A percentile compares a stretch with the other conserved stretches of the same genome.
Conservation (phyloP, 2,329 filamentous ascomycete species). For the Colletotrichum spaethianum region DNA sequence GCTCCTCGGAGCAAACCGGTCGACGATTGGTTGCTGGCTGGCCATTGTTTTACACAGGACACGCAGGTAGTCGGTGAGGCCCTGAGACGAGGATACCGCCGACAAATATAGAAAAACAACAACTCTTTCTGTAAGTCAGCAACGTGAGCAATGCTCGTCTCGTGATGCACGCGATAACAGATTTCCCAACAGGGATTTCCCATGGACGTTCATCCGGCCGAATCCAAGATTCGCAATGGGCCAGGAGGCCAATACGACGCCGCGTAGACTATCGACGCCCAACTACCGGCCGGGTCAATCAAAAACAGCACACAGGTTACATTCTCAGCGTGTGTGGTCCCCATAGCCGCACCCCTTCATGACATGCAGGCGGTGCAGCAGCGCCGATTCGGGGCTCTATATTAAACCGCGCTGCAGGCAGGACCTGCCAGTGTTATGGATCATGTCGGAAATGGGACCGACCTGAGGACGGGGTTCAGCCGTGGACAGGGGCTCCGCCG, state of each 20-base stretch:
- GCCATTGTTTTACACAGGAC: background rate
- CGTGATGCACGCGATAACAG: too few species aligned
- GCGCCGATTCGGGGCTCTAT: constrained; percentile 21
- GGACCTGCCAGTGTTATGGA: constrained; percentile 16
- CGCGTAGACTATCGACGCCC: background rate
- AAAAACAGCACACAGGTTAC: constrained; percentile 10
- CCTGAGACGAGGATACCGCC: background rate
- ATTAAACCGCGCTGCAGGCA: constrained; percentile 6
- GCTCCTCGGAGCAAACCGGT: too few species aligned
- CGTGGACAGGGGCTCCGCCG: constrained; percentile 18
- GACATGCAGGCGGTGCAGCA: constrained; percentile 30
- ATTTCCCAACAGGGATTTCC: background rate
- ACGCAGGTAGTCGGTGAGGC: background rate
- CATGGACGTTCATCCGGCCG: background rate
- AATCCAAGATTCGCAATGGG: background rate
- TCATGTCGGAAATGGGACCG: constrained; percentile 26
- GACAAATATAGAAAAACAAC: background rate
- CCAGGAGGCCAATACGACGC: background rate
- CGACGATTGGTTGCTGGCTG: too few species aligned
- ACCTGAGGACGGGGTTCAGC: background rate
- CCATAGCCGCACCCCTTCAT: constrained; percentile 24
- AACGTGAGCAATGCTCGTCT: background rate
- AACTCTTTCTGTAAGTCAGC: constrained; percentile 3
- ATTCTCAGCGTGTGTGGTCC: background rate
- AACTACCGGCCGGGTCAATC: constrained; percentile 18